Conservation (phyloP, 2,329 filamentous ascomycete species). For the Podosphaera fusca region DNA sequence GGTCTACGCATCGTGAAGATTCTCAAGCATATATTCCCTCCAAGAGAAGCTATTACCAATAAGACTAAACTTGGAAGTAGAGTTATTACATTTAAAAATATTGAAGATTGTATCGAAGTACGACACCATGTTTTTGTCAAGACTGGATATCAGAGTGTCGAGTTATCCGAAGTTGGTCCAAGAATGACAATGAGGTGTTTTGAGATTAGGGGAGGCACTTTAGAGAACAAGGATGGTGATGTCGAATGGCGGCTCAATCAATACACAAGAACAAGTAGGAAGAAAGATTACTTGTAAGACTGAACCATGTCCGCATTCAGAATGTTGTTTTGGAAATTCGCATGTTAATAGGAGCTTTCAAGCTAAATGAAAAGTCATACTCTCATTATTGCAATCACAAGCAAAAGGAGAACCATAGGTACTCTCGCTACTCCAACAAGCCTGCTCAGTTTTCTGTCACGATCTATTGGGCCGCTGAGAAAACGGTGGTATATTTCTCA, state of each 20-base stretch:
- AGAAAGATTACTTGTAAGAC: slow-evolving; percentile 76
- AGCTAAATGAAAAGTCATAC: too few species aligned
- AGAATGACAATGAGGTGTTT: slow-evolving; percentile 95
- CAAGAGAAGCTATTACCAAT: slow-evolving; percentile 49
- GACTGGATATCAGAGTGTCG: slow-evolving; percentile 73
- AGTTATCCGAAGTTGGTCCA: slow-evolving; percentile 73
- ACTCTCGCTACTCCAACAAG: too few species aligned
- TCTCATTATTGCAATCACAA: too few species aligned
- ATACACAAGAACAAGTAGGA: slow-evolving; percentile 77
- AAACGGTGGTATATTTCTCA: too few species aligned
- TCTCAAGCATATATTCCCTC: slow-evolving; percentile 83
- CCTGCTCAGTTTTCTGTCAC: too few species aligned
- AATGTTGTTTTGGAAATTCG: too few species aligned
- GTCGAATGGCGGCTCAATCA: slow-evolving; percentile 92
- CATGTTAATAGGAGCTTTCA: too few species aligned
- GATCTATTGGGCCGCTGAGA: too few species aligned
- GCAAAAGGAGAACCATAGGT: too few species aligned
- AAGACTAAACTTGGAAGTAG: slow-evolving; percentile 62
- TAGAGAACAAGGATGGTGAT: slow-evolving; percentile 89
- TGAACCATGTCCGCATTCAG: neutral
- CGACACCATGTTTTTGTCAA: slow-evolving; percentile 85
- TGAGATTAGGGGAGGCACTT: slow-evolving; percentile 72
- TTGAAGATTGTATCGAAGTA: slow-evolving; percentile 83
- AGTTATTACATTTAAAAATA: slow-evolving; percentile 84
- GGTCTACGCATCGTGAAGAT: slow-evolving; percentile 73